A percentile compares a stretch with the other conserved stretches of the same genome.
Conservation (phyloP, 2,329 filamentous ascomycete species). For the Beauveria pseudobassiana region DNA sequence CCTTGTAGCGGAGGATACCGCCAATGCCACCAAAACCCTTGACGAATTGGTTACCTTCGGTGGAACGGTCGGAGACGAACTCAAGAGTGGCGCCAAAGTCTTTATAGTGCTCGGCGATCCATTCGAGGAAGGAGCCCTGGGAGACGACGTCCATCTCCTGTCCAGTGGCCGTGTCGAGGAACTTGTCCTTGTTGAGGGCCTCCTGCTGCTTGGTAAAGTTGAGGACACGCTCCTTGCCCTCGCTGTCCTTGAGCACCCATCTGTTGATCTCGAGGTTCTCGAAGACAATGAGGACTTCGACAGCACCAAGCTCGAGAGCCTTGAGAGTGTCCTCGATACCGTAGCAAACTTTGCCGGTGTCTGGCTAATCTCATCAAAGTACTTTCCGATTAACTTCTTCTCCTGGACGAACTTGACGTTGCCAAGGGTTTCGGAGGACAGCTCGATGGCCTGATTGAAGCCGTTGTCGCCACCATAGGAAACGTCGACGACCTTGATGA, state of each 20-base stretch:
- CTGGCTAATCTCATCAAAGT: conserved; percentile 98
- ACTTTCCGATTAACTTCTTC: conserved; percentile 98
- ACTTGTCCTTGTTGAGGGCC: conserved; percentile 63
- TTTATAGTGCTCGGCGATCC: conserved; percentile 97
- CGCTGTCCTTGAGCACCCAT: conserved; percentile 78
- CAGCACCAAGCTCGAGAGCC: conserved; percentile 89
- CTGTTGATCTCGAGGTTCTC: conserved; percentile 95
- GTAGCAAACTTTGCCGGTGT: conserved; percentile 95
- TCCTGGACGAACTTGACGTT: conserved; percentile 99
- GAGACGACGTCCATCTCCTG: conserved; percentile 94
- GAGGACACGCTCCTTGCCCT: conserved; percentile 64
- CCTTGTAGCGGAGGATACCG: conserved; percentile 95
- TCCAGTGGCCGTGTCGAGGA: conserved; percentile 92
- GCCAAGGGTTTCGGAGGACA: conserved; percentile 88
- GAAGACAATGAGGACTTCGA: conserved; percentile 90
- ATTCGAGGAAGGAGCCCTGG: conserved; percentile 93
- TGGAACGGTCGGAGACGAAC: conserved; percentile 95
- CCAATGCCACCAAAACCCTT: conserved; percentile 99
- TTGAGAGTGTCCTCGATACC: conserved; percentile 97
- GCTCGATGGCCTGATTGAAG: conserved; percentile 98
- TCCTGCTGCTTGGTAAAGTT: conserved; percentile 82
- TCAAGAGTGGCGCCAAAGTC: conserved; percentile 93
- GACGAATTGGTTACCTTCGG: conserved; percentile 98
- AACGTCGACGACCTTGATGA: conserved; percentile 99
- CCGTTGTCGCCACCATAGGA: conserved; percentile 99